phyloP scores from a whole-genome alignment of 2,329 filamentous ascomycete species.

The Uncinocarpus reesii region DNA sequence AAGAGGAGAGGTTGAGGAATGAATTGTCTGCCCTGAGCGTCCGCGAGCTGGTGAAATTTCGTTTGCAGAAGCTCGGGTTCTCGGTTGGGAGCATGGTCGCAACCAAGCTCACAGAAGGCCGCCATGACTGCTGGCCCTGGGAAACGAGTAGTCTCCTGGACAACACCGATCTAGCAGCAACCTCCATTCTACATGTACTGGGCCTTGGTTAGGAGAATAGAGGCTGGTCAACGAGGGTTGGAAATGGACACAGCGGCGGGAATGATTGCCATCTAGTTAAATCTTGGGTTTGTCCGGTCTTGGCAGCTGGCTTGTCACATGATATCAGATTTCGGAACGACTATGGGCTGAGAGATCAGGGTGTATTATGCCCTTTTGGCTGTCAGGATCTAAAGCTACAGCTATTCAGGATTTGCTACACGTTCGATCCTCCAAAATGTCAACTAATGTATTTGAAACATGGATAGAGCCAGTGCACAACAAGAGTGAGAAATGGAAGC shows the following conservation, averaged over 20 bases:
- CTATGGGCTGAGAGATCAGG: too few relatives aligned
- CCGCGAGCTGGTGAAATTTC: conserved; percentile 14
- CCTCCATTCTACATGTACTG: conserved; percentile 26
- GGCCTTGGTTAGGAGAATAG: background rate
- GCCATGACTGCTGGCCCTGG: background rate
- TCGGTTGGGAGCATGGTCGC: background rate
- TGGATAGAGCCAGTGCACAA: too few relatives aligned
- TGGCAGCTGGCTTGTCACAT: background rate
- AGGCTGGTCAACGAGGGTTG: background rate
- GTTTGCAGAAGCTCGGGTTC: background rate
- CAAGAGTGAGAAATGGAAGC: background rate
- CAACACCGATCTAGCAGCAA: conserved; percentile 26
- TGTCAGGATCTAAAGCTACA: too few relatives aligned
- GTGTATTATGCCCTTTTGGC: too few relatives aligned
- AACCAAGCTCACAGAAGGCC: background rate
- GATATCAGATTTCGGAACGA: too few relatives aligned
- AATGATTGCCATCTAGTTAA: background rate
- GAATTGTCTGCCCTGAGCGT: conserved; percentile 20
- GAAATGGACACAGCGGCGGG: background rate
- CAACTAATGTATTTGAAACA: too few relatives aligned
- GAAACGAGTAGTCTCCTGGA: conserved; percentile 27
- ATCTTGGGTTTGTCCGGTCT: too few relatives aligned
- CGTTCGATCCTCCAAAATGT: too few relatives aligned
- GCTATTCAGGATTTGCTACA: too few relatives aligned
- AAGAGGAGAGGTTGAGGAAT: conserved; percentile 18